phyloP scores from a whole-genome alignment of 2,329 filamentous ascomycete species.

The Clonostachys sp. region DNA sequence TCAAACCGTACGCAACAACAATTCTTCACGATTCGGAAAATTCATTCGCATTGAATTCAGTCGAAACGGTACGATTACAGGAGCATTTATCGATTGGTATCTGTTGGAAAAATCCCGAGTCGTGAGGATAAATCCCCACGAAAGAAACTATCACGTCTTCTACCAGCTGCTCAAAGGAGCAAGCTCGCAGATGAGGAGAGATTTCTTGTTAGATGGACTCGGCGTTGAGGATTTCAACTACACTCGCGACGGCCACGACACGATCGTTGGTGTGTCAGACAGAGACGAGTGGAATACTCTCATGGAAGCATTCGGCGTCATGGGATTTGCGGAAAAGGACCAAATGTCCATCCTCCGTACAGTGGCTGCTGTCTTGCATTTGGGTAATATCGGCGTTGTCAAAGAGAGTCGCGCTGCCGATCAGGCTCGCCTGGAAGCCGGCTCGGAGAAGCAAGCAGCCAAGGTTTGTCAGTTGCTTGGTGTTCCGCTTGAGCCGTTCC shows the following conservation, averaged over 20 bases:
- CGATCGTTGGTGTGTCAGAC: conserved; percentile 86
- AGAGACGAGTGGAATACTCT: conserved; percentile 83
- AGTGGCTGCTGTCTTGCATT: conserved; percentile 84
- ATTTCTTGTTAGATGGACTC: conserved; percentile 70
- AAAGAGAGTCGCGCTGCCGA: conserved; percentile 90
- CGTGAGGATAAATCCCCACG: conserved; percentile 78
- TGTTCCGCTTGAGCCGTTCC: conserved; percentile 78
- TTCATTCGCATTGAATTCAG: conserved; percentile 98
- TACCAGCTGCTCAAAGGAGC: conserved; percentile 92
- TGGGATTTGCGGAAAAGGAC: conserved; percentile 86
- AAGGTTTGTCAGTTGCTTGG: conserved; percentile 82
- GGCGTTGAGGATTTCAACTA: conserved; percentile 88
- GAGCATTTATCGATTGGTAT: conserved; percentile 98
- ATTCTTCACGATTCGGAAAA: conserved; percentile 96
- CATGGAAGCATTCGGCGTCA: conserved; percentile 88
- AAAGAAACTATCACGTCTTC: conserved; percentile 96
- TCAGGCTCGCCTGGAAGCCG: conserved; percentile 76
- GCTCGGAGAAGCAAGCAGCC: conserved; percentile 69
- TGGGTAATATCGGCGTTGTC: conserved; percentile 85
- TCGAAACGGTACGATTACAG: conserved; percentile 81
- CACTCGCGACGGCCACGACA: conserved; percentile 85
- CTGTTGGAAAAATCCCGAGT: conserved; percentile 97
- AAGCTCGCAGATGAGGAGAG: conserved; percentile 65
- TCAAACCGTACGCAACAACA: conserved; percentile 96
- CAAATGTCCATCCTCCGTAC: conserved; percentile 80